Evolutionary conservation across 305 asterid species (phyloP).

Genomic region (Fraxinus velutina): DNA sequence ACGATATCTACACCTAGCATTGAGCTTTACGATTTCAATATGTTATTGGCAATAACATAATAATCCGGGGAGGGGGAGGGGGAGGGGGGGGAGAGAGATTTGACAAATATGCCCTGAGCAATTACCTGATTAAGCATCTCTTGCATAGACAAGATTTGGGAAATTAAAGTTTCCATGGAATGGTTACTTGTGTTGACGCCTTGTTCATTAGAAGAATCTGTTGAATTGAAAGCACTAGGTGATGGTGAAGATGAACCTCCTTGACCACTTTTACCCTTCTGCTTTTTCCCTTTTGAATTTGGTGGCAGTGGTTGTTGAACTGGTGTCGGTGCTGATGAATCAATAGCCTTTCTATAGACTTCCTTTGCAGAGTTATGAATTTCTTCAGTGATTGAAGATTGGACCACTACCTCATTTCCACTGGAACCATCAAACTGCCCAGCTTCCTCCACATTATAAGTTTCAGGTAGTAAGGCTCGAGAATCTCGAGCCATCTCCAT

Average conservation of each 20-base stretch:
- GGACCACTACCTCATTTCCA: conserved; percentile 40
- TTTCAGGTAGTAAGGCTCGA: conserved; percentile 55
- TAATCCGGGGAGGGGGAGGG: not conserved
- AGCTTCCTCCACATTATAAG: conserved; percentile 53
- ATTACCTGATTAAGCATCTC: conserved; percentile 71
- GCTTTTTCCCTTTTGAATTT: conserved; percentile 59
- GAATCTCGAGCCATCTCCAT: conserved; percentile 70
- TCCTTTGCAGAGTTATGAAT: conserved; percentile 44
- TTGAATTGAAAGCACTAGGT: conserved; percentile 43
- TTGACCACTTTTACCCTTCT: conserved; percentile 67
- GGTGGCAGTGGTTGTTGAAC: conserved; percentile 48
- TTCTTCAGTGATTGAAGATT: conserved; percentile 44
- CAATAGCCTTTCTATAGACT: conserved; percentile 35
- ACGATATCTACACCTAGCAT: not conserved
- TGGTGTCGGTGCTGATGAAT: conserved; percentile 35
- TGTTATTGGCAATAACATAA: not conserved
- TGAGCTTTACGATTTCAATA: not conserved
- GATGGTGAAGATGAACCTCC: conserved; percentile 48
- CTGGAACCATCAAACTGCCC: conserved; percentile 50
- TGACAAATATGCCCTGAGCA: not conserved
- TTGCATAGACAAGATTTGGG: conserved; percentile 66
- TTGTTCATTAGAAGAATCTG: conserved; percentile 51
- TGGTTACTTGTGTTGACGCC: conserved; percentile 46
- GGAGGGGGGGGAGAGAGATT: not conserved
- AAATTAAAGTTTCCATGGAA: conserved; percentile 39